phyloP scores from a whole-genome alignment of 1,284 basidiomycete genomes.

The Ustilago sp. region DNA sequence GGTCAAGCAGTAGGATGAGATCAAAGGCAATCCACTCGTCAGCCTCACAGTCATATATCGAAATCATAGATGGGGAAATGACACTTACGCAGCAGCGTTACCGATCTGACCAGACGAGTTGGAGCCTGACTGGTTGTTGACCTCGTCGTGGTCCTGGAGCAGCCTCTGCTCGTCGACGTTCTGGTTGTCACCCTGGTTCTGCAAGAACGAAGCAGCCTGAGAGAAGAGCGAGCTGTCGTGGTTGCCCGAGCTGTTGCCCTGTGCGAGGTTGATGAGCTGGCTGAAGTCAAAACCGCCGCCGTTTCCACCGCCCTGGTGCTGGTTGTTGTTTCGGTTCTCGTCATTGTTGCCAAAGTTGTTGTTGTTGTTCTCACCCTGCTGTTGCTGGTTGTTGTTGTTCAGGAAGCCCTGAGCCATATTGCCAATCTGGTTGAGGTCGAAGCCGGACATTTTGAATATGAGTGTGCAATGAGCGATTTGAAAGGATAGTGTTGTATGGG shows the following conservation, averaged over 20 bases:
- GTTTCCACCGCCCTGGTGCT: conserved; percentile 25
- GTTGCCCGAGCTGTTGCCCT: conserved; percentile 50
- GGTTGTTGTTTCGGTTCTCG: conserved; percentile 22
- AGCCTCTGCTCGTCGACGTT: conserved; percentile 59
- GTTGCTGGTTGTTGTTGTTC: conserved; percentile 31
- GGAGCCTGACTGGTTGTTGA: conserved; percentile 50
- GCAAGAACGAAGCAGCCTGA: conserved; percentile 47
- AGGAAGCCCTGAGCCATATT: conserved; percentile 48
- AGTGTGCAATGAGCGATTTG: neutral
- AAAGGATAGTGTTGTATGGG: neutral
- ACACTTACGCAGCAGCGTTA: conserved; percentile 61
- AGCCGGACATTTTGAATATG: conserved; percentile 36
- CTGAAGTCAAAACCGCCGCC: conserved; percentile 57
- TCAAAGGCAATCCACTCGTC: neutral
- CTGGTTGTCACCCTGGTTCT: conserved; percentile 53
- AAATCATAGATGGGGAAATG: no score
- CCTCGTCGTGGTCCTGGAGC: conserved; percentile 55
- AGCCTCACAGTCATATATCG: neutral
- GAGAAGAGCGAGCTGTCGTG: conserved; percentile 55
- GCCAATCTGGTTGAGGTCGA: conserved; percentile 46
- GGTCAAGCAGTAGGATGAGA: neutral
- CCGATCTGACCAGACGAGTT: conserved; percentile 57
- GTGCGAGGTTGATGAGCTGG: conserved; percentile 46
- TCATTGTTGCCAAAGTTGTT: conserved; percentile 20
- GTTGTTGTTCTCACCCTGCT: conserved; percentile 18